Percentiles rank a stretch among this genome's conserved stretches.
Conservation (phyloP, 495 filamentous ascomycete species). For the Hypoxylon rickii region DNA sequence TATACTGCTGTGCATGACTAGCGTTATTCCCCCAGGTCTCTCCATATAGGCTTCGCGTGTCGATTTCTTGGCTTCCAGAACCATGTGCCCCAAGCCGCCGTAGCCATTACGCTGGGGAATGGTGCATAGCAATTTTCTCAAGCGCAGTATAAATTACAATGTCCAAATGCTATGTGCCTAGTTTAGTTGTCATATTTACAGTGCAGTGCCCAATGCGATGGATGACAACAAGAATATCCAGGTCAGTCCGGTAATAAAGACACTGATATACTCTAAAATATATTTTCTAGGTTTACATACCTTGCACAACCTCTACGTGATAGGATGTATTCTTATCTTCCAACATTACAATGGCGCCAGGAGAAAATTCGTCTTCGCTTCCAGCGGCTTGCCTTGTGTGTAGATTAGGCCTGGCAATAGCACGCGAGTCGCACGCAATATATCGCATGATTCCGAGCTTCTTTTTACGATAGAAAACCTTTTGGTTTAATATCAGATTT, state of each 20-base stretch:
- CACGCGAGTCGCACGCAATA: constrained; percentile 23
- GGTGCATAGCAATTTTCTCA: no score
- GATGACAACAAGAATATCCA: no score
- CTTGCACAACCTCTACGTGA: no score
- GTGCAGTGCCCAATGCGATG: no score
- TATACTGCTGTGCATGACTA: background rate
- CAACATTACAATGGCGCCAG: background rate
- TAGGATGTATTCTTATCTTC: background rate
- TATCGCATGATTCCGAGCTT: constrained; percentile 9
- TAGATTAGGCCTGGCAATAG: constrained; percentile 11
- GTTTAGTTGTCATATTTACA: no score
- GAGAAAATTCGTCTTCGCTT: background rate
- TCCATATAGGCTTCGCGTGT: background rate
- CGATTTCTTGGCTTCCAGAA: background rate
- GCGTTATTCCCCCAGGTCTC: background rate
- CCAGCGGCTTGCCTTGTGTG: constrained; percentile 2
- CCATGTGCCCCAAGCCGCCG: background rate
- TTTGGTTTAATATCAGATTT: background rate
- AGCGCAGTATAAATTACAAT: no score
- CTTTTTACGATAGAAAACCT: constrained; percentile 12
- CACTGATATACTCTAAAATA: no score
- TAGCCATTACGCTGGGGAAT: constrained; percentile 2
- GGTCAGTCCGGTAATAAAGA: no score
- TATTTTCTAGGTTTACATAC: no score
- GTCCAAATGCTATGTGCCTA: no score